Base-by-base conservation (phyloP, 306 rosid species). In the Benincasa hispida region DNA sequence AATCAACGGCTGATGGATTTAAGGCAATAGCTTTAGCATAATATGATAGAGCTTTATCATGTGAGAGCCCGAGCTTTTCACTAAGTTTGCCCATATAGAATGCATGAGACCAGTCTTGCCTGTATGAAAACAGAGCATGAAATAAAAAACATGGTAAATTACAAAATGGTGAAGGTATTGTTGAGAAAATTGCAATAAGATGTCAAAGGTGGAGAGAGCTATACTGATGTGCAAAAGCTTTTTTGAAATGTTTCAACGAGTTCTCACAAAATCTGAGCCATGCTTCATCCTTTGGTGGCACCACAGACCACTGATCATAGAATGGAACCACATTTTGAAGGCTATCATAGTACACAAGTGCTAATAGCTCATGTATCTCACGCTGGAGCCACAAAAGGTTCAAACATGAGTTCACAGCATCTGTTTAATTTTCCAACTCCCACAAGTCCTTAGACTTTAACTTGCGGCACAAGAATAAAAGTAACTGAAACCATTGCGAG, bases 331-430 rank as follows among this genome's bases (percentile, higher is more conserved):
- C 98, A 82, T 83, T 94, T 82, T 94, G 98, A 82, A 91, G 94
- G 88, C 97, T 90, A 87, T 94, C 98, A 19, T 94, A 91, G 91
- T 91, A 94, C 51, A 94, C 98, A 90, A 94, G 79, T 10, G 98
- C 98, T 88, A 94, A 77, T 67, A 94, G 82, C 85, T 94, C 98
- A 22, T 94, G 98, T 84, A 91, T 94, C 89, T 91, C 97, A 78
- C 93, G 88, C 98, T 91, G 87, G 80, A 83, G 76, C 75, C 79
- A 85, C 63, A 83, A 78, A 55, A 72, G 76, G 67, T 66, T 65
- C 56, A 69, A 45, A 69, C n/a, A 24, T 69, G 39, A 69, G 75
- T 42, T 42, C 53, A 42, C 34, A 22, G 22, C 35, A 42, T 25
- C 22, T 65, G 14, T 32, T 37, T 42, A 69, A 67, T 22, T 69